phyloP scores from a whole-genome alignment of 805 yeast genomes.

The Candida dajiaensis region DNA sequence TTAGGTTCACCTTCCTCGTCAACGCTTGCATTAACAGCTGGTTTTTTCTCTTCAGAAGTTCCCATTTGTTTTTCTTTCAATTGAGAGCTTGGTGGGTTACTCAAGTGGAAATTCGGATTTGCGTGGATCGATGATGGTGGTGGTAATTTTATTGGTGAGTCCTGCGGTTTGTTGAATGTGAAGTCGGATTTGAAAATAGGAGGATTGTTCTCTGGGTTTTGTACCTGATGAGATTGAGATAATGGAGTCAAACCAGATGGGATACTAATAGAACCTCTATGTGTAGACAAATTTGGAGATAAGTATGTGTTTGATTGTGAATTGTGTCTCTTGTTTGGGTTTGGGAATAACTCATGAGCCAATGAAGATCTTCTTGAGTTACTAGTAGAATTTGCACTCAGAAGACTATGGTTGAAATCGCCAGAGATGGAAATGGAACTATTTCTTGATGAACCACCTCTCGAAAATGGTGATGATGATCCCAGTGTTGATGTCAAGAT shows the following conservation, averaged over 20 bases:
- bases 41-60: background rate
- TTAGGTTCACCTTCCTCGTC: conserved; percentile 4
- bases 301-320: conserved; percentile 16
- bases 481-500: conserved; percentile 19
- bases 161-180: conserved; percentile 1
- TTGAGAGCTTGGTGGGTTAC: background rate
- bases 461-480: conserved; percentile 28
- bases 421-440: conserved; percentile 34
- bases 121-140: conserved; percentile 7
- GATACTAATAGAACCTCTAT: conserved; percentile 18
- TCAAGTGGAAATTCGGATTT: background rate
- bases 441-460: conserved; percentile 33
- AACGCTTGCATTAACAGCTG: background rate
- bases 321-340: conserved; percentile 18
- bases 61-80: background rate
- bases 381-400: conserved; percentile 23
- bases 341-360: conserved; percentile 40
- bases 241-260: conserved; percentile 19
- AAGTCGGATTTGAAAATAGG: conserved; percentile 2
- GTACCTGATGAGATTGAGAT: conserved; percentile 7
- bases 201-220: conserved; percentile 11
- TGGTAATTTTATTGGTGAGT: conserved; percentile 3
- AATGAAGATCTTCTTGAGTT: conserved; percentile 36
- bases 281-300: conserved; percentile 20
- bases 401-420: conserved; percentile 7